Conservation (phyloP, 441 rosid genomes). For the Brassica hybrid region DNA sequence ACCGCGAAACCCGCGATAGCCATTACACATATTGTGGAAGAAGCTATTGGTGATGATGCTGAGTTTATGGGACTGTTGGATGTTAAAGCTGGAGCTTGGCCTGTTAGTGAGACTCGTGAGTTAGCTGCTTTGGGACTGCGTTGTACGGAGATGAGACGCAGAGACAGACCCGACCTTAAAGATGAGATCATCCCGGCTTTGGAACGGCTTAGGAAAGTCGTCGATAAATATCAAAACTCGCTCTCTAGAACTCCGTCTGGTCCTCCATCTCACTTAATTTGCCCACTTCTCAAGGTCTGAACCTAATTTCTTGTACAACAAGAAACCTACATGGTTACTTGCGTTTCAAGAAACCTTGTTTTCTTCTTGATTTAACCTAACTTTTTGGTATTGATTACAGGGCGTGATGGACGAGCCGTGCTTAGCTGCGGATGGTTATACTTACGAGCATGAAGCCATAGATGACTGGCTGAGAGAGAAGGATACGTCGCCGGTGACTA, state of each 20-base stretch:
- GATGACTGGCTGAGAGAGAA: slow-evolving; percentile 72
- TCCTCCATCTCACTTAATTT: slow-evolving; percentile 76
- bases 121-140: slow-evolving; percentile 73
- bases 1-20: slow-evolving; percentile 87
- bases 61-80: slow-evolving; percentile 63
- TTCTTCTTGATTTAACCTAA: neutral
- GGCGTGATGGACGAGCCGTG: slow-evolving; percentile 85
- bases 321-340: slow-evolving; percentile 4
- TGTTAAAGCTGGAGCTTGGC: slow-evolving; percentile 85
- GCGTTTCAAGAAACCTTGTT: neutral
- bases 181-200: slow-evolving; percentile 75
- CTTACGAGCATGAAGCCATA: slow-evolving; percentile 70
- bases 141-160: slow-evolving; percentile 77
- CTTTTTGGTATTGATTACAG: slow-evolving; percentile 41
- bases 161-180: slow-evolving; percentile 83
- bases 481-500: slow-evolving; percentile 75
- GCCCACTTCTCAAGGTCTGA: slow-evolving; percentile 84
- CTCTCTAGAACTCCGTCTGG: slow-evolving; percentile 35
- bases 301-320: neutral
- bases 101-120: slow-evolving; percentile 69
- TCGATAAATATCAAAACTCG: slow-evolving; percentile 46
- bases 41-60: slow-evolving; percentile 56
- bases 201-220: slow-evolving; percentile 66
- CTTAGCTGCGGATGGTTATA: slow-evolving; percentile 92
- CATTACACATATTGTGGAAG: slow-evolving; percentile 69